Base-by-base conservation (phyloP, 1,284 basidiomycete genomes). In the Papiliotrema terrestris region DNA sequence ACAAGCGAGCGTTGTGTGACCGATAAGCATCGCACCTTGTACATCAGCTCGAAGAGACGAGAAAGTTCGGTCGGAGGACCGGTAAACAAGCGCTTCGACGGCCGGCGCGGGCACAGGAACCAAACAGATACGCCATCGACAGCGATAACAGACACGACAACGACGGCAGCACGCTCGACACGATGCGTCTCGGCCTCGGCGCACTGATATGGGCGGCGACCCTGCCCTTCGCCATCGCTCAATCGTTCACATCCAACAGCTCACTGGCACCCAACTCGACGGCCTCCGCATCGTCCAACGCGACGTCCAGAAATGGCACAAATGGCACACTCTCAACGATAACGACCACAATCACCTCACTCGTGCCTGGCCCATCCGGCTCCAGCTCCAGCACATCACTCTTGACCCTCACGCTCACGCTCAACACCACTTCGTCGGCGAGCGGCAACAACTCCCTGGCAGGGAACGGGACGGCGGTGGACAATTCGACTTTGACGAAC, bases 271-370 rank as follows among this genome's bases (percentile, higher is more conserved):
- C 44, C 42, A 32, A 26, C 19, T 35, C 47, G 17, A 20, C 37
- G 20, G 17, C 45, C 8, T 20, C 49, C 19, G 22, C 57, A n/a
- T 44, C 43, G 35, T 29, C 52, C 46, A 51, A 37, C 35, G 45
- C 54, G 32, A 47, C 53, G 17, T 19, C 47, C 20, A 50, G 52
- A 11, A 45, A 42, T 52, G 22, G 56, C 45, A 43, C 45, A 11
- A 45, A 42, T 52, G 22, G 56, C 45, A 43, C 45, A 46, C 38
- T 41, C 48, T 41, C 11, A 44, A 58, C 57, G 8, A 59, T 72
- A 8, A 72, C 67, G 3, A 72, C 69, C 2, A 74, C 71, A 11
- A 60, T 74, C 51, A 71, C 69, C 8, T 67, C 65, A 2, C 55
- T 68, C n/a, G 42, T 72, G 11, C 54, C 59, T 29, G 57, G 49